A percentile compares a stretch with the other conserved stretches of the same genome.
Conservation (phyloP, 257 asterid genomes). For the Agastache rugosa region DNA sequence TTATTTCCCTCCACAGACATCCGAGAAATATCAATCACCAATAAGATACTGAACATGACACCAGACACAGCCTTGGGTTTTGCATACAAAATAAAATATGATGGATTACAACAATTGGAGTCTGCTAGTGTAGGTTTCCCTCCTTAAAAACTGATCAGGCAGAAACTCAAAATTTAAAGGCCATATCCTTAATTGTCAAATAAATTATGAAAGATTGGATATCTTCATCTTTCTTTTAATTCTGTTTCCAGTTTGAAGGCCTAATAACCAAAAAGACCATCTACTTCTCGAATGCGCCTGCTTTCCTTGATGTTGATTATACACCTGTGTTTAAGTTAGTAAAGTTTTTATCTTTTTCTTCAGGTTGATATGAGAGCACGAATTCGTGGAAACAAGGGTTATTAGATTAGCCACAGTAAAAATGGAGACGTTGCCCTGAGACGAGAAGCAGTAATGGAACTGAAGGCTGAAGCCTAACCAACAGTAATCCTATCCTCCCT, state of each 20-base stretch:
- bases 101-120: background rate
- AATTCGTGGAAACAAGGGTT: constrained; percentile 95
- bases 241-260: background rate
- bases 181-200: background rate
- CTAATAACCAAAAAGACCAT: background rate
- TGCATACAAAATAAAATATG: background rate
- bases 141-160: background rate
- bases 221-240: background rate
- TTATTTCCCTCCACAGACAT: too few species aligned
- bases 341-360: constrained; percentile 1
- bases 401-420: too few species aligned
- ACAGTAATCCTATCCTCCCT: background rate
- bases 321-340: background rate
- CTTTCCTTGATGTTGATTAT: background rate
- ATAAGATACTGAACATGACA: background rate
- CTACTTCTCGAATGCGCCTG: background rate
- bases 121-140: background rate
- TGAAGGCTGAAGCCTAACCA: constrained; percentile 6
- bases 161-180: too few species aligned
- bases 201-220: background rate
- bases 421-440: background rate
- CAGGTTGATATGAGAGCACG: constrained; percentile 99
- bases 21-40: background rate
- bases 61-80: background rate
- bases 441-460: background rate